phyloP scores from a whole-genome alignment of 2,329 filamentous ascomycete genomes.

The Stachybotrys elegans region DNA sequence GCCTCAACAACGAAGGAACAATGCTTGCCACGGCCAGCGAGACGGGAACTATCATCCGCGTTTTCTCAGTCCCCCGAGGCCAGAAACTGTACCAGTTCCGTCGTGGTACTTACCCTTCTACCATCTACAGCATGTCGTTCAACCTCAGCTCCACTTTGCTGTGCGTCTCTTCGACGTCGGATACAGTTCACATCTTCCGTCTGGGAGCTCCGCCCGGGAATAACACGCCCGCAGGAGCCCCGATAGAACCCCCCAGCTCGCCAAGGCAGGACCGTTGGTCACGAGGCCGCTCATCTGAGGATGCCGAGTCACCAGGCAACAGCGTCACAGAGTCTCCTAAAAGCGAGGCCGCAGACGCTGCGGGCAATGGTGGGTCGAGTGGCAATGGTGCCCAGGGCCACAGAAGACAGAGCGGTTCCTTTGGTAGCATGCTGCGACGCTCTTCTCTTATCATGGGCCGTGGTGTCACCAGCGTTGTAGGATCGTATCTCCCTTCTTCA shows the following conservation, averaged over 20 bases:
- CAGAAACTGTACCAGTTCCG: slow-evolving; percentile 96
- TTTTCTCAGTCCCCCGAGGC: slow-evolving; percentile 86
- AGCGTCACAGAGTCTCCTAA: slow-evolving; percentile 50
- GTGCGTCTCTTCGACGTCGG: slow-evolving; percentile 91
- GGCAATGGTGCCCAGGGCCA: slow-evolving; percentile 23
- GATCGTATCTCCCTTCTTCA: slow-evolving; percentile 85
- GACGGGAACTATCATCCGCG: slow-evolving; percentile 93
- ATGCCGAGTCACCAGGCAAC: slow-evolving; percentile 28
- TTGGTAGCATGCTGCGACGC: slow-evolving; percentile 86
- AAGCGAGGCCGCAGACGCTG: slow-evolving; percentile 40
- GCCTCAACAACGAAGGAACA: slow-evolving; percentile 88
- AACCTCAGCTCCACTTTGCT: slow-evolving; percentile 90
- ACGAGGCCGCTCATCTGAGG: slow-evolving; percentile 47
- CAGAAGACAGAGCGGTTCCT: slow-evolving; percentile 63
- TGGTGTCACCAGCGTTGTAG: slow-evolving; percentile 81
- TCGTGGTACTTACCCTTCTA: slow-evolving; percentile 88
- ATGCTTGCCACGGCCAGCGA: slow-evolving; percentile 91
- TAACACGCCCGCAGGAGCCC: slow-evolving; percentile 27
- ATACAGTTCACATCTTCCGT: slow-evolving; percentile 95
- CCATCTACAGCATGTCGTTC: slow-evolving; percentile 98
- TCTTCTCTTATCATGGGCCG: slow-evolving; percentile 93
- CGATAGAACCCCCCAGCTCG: slow-evolving; percentile 34
- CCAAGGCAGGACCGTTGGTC: slow-evolving; percentile 47
- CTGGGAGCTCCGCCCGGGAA: slow-evolving; percentile 49
- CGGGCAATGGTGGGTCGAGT: slow-evolving; percentile 19